Evolutionary conservation across 306 rosid genomes (phyloP).

Genomic region (Benincasa hispida): DNA sequence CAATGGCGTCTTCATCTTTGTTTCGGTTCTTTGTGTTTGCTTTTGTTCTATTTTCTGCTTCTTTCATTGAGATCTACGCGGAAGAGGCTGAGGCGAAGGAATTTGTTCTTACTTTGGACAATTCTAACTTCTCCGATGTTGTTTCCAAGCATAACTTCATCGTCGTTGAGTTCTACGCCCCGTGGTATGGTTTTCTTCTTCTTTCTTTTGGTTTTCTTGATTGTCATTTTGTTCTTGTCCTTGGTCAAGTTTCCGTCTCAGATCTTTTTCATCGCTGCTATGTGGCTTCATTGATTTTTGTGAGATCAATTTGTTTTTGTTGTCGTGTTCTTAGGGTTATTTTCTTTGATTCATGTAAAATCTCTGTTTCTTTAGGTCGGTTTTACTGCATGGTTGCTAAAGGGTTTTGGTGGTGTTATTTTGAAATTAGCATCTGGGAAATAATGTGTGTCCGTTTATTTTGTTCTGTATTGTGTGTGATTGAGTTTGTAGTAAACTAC

Average conservation of each 20-base stretch:
- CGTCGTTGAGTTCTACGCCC: constrained; percentile 92
- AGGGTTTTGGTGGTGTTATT: neutral
- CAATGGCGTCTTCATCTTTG: constrained; percentile 47
- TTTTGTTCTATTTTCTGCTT: constrained; percentile 15
- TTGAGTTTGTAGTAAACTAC: neutral
- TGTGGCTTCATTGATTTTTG: neutral
- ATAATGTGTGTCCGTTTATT: neutral
- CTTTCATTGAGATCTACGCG: neutral
- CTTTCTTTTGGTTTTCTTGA: neutral
- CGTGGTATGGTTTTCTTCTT: constrained; percentile 32
- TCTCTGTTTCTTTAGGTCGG: neutral
- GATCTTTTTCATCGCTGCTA: neutral
- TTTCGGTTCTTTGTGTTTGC: constrained; percentile 12
- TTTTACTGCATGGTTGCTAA: neutral
- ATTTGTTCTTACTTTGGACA: constrained; percentile 68
- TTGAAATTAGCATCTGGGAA: neutral
- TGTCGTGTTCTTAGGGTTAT: neutral
- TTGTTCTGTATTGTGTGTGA: neutral
- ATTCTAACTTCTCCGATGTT: constrained; percentile 64
- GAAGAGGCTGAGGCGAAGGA: constrained; percentile 40
- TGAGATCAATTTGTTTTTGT: neutral
- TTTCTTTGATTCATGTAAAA: neutral
- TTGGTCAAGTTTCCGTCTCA: neutral
- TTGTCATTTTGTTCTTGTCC: neutral
- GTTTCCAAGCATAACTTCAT: constrained; percentile 65